Base-by-base conservation (phyloP, 2,329 filamentous ascomycete species). In the Didymella sp. region DNA sequence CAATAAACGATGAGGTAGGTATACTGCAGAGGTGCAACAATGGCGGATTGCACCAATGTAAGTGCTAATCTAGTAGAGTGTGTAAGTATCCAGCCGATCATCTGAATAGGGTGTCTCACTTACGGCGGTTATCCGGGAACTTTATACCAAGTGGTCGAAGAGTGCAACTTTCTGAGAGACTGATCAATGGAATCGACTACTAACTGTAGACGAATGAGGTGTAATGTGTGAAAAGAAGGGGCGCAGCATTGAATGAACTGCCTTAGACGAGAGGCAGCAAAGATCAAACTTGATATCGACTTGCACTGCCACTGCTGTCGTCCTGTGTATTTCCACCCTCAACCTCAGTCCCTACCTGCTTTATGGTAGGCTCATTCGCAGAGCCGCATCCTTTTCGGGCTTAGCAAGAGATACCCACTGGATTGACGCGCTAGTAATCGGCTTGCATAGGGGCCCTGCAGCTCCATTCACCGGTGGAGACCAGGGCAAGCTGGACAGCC, bases 281-380 rank as follows among this genome's bases (percentile, higher is more conserved):
- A 63, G 43, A 51, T 60, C 31, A 61, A 55, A 58, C 47, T 56
- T 59, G 60, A 51, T 54, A 44, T 59, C 44, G 49, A 50, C 28
- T 66, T 73, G 72, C 66, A 73, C 70, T 65, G 71, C 71, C 61
- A 50, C 59, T 59, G 53, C 46, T 62, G 54, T 60, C 57, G 61
- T 61, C 57, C 61, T 47, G 55, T 63, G 58, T 63, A 63, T 60
- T 59, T 53, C 58, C 61, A 58, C 58, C 55, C 56, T 62, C 47
- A 58, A 60, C 49, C 59, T 59, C 56, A 66, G 66, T 53, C 62
- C 50, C 57, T 45, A 59, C 54, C 22, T 67, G 59, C 66, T 74
- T 74, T 74, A 75, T 73, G 69, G 57, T 64, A 33, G 51, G 53
- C 50, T 17, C 24, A 25, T 22, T 66, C 56, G 72, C 73, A 75